Percentiles rank a stretch among this genome's conserved stretches.
These are phyloP conservation scores for Naganishia sp. DNA, from an alignment of 1,284 basidiomycete species.

Conservation along the genomic window DNA sequence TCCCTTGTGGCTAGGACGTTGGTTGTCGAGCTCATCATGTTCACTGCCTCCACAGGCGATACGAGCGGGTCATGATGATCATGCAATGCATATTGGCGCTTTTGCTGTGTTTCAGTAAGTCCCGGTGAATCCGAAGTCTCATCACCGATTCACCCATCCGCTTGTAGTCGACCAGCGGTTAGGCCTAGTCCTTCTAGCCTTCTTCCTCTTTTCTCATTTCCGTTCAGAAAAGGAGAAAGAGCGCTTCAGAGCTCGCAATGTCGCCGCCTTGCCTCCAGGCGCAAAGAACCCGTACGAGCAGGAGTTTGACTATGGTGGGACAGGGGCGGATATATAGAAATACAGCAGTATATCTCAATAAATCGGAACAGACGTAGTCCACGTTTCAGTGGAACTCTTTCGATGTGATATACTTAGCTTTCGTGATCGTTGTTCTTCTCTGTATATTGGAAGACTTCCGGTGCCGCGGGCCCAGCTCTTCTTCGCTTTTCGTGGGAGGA, in stretches of 20 bases:
- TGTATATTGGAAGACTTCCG: no score
- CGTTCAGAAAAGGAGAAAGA: slow-evolving; percentile 33
- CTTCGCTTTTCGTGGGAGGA: no score
- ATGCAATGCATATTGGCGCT: slow-evolving; percentile 33
- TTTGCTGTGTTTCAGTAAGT: slow-evolving; percentile 34
- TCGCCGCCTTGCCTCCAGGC: slow-evolving; percentile 32
- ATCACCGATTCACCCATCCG: neutral
- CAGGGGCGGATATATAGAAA: neutral
- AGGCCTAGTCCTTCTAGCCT: slow-evolving; percentile 29
- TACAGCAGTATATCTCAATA: no score
- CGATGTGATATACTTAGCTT: no score
- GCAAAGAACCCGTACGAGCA: slow-evolving; percentile 32
- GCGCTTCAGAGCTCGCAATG: slow-evolving; percentile 16
- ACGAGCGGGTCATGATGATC: slow-evolving; percentile 35
- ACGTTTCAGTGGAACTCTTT: no score
- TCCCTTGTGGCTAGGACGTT: no score
- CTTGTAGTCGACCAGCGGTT: slow-evolving; percentile 32
- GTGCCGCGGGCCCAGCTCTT: no score
- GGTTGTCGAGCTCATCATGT: neutral
- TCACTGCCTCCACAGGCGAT: slow-evolving; percentile 17
- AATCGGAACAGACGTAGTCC: no score
- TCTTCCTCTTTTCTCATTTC: slow-evolving; percentile 35
- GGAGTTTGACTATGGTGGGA: slow-evolving; percentile 19
- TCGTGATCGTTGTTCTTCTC: no score
- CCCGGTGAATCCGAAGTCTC: neutral